A percentile compares a stretch with the other conserved stretches of the same genome.
Evolutionary conservation across 805 yeast genomes (phyloP).

Genomic region (Metschnikowia borealis): DNA sequence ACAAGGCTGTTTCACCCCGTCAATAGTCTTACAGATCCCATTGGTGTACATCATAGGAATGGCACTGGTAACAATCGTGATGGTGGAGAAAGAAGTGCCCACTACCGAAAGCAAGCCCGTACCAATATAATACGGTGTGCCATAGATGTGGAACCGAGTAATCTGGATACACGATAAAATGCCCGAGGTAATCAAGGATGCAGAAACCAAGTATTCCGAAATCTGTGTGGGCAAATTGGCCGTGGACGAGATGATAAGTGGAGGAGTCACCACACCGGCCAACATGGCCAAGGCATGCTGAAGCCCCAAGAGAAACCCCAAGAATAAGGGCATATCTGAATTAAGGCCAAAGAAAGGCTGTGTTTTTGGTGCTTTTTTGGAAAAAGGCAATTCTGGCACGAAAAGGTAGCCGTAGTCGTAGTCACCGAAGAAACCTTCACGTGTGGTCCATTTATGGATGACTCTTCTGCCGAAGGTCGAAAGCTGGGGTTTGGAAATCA

Average conservation of each 20-base stretch:
- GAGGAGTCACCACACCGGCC: constrained; percentile 87
- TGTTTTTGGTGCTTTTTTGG: constrained; percentile 39
- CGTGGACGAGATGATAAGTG: constrained; percentile 60
- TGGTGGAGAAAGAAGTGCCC: constrained; percentile 88
- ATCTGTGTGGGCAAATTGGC: constrained; percentile 53
- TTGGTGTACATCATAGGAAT: constrained; percentile 74
- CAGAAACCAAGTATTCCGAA: constrained; percentile 35
- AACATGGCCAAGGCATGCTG: constrained; percentile 89
- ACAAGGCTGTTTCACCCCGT: constrained; percentile 70
- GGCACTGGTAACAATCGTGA: constrained; percentile 71
- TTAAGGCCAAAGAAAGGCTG: constrained; percentile 84
- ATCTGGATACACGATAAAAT: constrained; percentile 71
- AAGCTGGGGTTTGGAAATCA: constrained; percentile 6
- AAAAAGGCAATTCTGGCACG: constrained; percentile 76
- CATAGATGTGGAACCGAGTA: constrained; percentile 71
- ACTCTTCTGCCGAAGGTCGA: constrained; percentile 17
- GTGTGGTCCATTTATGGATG: constrained; percentile 56
- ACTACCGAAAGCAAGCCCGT: constrained; percentile 88
- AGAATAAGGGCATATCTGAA: constrained; percentile 73
- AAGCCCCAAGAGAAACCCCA: constrained; percentile 75
- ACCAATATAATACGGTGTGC: constrained; percentile 75
- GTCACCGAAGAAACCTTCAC: constrained; percentile 81
- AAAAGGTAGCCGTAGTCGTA: constrained; percentile 78
- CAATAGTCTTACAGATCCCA: constrained; percentile 61
- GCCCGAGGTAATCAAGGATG: constrained; percentile 38